Evolutionary conservation across 2,329 filamentous ascomycete species (phyloP).

Genomic region (Trichoderma harzianum): DNA sequence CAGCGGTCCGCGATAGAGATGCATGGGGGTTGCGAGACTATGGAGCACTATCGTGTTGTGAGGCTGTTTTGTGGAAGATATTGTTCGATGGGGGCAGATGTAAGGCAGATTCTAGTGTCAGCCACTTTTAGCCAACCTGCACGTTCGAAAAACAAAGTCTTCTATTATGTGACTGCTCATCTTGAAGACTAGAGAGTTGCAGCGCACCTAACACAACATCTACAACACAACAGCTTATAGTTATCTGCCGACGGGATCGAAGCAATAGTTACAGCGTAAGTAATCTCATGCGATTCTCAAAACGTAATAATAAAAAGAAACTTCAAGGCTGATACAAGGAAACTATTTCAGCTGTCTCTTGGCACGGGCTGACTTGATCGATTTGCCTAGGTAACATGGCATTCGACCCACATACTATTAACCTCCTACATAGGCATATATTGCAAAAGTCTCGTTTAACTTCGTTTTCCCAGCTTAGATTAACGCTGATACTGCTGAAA

Average conservation of each 20-base stretch:
- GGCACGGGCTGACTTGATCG: neutral
- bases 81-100: neutral
- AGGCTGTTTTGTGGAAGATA: neutral
- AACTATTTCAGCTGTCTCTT: neutral
- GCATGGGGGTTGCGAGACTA: neutral
- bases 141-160: neutral
- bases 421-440: neutral
- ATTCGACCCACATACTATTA: neutral
- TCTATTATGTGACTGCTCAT: neutral
- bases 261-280: neutral
- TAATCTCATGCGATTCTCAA: neutral
- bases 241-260: neutral
- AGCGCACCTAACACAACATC: neutral
- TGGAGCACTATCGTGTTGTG: neutral
- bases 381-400: neutral
- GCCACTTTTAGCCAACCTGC: neutral
- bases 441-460: neutral
- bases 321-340: neutral
- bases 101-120: neutral
- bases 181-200: neutral
- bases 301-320: neutral
- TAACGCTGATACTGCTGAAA: neutral
- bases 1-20: neutral
- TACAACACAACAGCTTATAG: neutral
- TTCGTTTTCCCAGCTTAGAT: neutral